Evolutionary conservation across 768 basidiomycete genomes (phyloP).

Genomic region (Macrolepiota albuminosa): DNA sequence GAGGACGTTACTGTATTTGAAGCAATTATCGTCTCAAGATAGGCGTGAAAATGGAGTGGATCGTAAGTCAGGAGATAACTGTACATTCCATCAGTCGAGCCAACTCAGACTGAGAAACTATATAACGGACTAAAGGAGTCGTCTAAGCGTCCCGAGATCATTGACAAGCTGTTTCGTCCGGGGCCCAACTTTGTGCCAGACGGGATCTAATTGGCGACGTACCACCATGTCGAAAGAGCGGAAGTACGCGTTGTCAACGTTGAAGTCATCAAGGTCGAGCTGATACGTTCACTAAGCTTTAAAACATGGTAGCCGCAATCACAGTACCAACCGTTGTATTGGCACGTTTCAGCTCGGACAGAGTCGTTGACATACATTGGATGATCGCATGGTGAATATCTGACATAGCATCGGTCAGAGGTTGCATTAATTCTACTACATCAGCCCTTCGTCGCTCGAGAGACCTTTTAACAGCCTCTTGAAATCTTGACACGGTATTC

Average conservation of each 20-base stretch:
- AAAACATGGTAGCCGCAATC: neutral
- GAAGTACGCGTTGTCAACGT: constrained; percentile 91
- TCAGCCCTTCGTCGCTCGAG: constrained; percentile 84
- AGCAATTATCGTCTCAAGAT: constrained; percentile 82
- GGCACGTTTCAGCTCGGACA: constrained; percentile 85
- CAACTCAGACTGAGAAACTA: neutral
- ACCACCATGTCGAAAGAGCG: constrained; percentile 88
- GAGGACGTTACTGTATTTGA: constrained; percentile 42
- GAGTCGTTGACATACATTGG: constrained; percentile 89
- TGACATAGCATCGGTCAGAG: constrained; percentile 80
- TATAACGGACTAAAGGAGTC: constrained; percentile 65
- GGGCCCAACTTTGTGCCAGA: constrained; percentile 96
- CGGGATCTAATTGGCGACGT: constrained; percentile 82
- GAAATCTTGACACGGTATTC: constrained; percentile 57
- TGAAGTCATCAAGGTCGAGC: constrained; percentile 93
- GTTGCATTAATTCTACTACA: constrained; percentile 87
- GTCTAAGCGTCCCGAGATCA: constrained; percentile 81
- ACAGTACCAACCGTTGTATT: constrained; percentile 55
- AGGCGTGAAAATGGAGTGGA: constrained; percentile 83
- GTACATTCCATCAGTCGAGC: neutral
- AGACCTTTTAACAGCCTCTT: constrained; percentile 78
- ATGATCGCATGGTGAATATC: constrained; percentile 90
- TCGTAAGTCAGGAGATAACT: constrained; percentile 91
- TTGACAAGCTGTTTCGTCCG: constrained; percentile 88
- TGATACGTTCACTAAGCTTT: constrained; percentile 22